These are phyloP conservation scores for Colletotrichum gigasporum DNA, from an alignment of 2,329 filamentous ascomycete species.

Conservation along the genomic window DNA sequence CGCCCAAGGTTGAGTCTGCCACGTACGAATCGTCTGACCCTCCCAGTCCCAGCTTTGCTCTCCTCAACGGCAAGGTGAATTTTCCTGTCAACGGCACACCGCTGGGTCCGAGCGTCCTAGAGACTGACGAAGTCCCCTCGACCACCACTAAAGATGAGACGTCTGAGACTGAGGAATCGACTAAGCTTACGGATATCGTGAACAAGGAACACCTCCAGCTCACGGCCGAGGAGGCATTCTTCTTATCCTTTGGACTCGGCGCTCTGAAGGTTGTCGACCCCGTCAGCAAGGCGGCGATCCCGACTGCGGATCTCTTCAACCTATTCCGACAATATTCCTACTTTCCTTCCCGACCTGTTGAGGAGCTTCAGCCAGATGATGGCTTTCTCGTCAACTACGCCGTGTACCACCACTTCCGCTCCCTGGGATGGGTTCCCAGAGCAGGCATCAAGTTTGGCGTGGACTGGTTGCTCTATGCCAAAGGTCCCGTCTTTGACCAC, in stretches of 20 bases:
- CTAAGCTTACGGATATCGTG: constrained; percentile 40
- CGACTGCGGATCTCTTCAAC: constrained; percentile 66
- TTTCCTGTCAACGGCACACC: constrained; percentile 1
- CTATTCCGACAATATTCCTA: constrained; percentile 76
- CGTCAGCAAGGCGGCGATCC: constrained; percentile 53
- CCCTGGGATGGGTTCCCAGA: constrained; percentile 92
- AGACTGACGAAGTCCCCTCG: background rate
- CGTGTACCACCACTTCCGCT: constrained; percentile 96
- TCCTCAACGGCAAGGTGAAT: constrained; percentile 34
- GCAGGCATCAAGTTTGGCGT: constrained; percentile 94
- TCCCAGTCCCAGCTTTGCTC: constrained; percentile 54
- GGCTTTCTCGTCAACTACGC: constrained; percentile 87
- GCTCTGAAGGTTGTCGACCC: constrained; percentile 71
- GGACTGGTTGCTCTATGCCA: constrained; percentile 93
- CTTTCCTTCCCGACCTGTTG: constrained; percentile 65
- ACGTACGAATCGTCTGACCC: constrained; percentile 65
- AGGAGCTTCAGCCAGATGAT: constrained; percentile 75
- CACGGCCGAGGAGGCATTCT: constrained; percentile 90
- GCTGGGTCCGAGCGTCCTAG: constrained; percentile 5
- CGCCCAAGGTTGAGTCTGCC: constrained; percentile 71
- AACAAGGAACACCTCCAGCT: constrained; percentile 89
- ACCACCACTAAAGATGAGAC: background rate
- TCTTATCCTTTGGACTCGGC: constrained; percentile 84
- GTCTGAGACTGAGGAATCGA: background rate
- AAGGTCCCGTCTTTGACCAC: constrained; percentile 93